Evolutionary conservation across 2,329 filamentous ascomycete genomes (phyloP).

Genomic region (Beauveria caledonica): DNA sequence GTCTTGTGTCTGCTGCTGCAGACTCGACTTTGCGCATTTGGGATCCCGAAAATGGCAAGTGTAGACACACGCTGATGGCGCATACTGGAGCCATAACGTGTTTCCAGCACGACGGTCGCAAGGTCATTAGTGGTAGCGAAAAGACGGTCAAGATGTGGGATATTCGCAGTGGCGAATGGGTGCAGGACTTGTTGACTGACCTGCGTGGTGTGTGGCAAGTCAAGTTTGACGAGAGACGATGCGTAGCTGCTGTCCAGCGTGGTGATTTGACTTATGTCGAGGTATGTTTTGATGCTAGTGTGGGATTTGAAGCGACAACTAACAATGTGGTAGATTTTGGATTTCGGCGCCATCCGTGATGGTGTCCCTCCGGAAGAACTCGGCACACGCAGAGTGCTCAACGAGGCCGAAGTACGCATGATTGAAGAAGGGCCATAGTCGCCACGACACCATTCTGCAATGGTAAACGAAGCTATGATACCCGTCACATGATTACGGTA

Average conservation of each 20-base stretch:
- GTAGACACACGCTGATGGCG: slow-evolving; percentile 81
- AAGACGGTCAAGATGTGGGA: slow-evolving; percentile 99
- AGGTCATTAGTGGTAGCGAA: slow-evolving; percentile 94
- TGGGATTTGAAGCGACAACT: slow-evolving; percentile 20
- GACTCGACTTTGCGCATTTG: slow-evolving; percentile 94
- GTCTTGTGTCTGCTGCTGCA: slow-evolving; percentile 87
- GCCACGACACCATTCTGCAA: neutral
- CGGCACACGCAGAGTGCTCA: slow-evolving; percentile 67
- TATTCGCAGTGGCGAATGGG: slow-evolving; percentile 81
- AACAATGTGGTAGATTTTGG: slow-evolving; percentile 62
- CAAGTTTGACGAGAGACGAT: slow-evolving; percentile 90
- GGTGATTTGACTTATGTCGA: slow-evolving; percentile 92
- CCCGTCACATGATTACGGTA: neutral
- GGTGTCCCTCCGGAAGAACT: slow-evolving; percentile 70
- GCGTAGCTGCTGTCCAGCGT: slow-evolving; percentile 91
- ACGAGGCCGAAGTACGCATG: slow-evolving; percentile 46
- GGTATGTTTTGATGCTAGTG: slow-evolving; percentile 42
- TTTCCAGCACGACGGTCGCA: slow-evolving; percentile 94
- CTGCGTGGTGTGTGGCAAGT: slow-evolving; percentile 98
- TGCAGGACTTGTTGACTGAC: slow-evolving; percentile 87
- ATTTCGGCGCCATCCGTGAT: slow-evolving; percentile 91
- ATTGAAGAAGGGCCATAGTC: slow-evolving; percentile 35
- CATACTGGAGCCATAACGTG: slow-evolving; percentile 97
- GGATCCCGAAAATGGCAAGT: slow-evolving; percentile 89
- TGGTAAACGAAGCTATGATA: neutral